Conservation (phyloP, 768 basidiomycete species). For the Exidia glandulosa region DNA sequence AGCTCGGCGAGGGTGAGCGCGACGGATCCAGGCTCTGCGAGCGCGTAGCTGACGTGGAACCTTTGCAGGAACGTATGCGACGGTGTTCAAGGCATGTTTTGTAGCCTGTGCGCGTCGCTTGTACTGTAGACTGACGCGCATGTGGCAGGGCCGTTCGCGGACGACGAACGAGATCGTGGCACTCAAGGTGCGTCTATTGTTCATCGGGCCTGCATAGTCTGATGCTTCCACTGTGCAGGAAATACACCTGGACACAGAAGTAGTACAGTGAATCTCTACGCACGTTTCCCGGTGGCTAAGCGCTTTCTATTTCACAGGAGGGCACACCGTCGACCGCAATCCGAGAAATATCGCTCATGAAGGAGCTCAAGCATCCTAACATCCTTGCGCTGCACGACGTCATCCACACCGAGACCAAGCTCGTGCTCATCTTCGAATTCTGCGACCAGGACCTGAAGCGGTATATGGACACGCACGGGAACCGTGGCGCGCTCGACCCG, state of each 20-base stretch:
- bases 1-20: constrained; percentile 46
- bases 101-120: not conserved
- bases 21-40: not conserved
- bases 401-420: constrained; percentile 95
- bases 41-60: not conserved
- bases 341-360: constrained; percentile 98
- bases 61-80: constrained; percentile 82
- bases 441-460: constrained; percentile 98
- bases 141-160: constrained; percentile 71
- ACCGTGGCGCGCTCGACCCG: constrained; percentile 81
- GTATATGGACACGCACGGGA: constrained; percentile 98
- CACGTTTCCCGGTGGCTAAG: too few species aligned
- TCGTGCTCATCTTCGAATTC: constrained; percentile 96
- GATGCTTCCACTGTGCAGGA: too few species aligned
- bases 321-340: constrained; percentile 98
- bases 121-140: not conserved
- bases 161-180: constrained; percentile 99
- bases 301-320: too few species aligned
- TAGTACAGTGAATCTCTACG: too few species aligned
- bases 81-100: constrained; percentile 75
- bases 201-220: too few species aligned
- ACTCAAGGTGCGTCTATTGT: too few species aligned
- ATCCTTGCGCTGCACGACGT: constrained; percentile 97
- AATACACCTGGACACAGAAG: constrained; percentile 97
- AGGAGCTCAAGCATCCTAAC: constrained; percentile 98